Base-by-base conservation (phyloP, 2,329 filamentous ascomycete species). In the Dichotomopilus funicola region DNA sequence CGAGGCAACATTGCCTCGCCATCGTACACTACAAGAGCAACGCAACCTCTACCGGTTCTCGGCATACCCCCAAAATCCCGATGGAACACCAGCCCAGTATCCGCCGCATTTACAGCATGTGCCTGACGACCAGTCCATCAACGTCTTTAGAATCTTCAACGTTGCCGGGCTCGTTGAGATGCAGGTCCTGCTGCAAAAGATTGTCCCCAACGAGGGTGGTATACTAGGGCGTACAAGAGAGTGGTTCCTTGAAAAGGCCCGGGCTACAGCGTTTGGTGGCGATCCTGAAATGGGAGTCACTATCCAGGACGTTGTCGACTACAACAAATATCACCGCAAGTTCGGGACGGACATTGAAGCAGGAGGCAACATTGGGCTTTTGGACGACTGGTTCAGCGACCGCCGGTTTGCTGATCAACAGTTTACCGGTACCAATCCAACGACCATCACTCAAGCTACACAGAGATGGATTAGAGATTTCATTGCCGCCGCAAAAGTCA, bases 391-490 rank as follows among this genome's bases (percentile, higher is more conserved):
- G 73, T 76, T 65, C 60, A 67, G 67, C 12, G 74, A 77, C 55
- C 66, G 70, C 3, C 66, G 73, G 13, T 77, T 76, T 47, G 74
- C 73, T 2, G 70, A 76, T 43, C 74, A 76, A 63, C 69, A 69
- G 9, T 71, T 77, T 49, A 75, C 70, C 0, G 74, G 74, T 3
- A 68, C 68, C 38, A 76, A 76, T 60, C 74, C 74, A 0, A 71
- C 70, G 1, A 76, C 73, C 7, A 73, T 77, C 62, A 73, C 75
- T 57, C 77, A 55, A 19, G 69, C 71, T 1, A 65, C 67, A 4
- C 43, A 65, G 31, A 56, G 64, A 1, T 68, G 69, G 56, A 60
- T 74, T 53, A 46, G 64, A 12, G 67, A 69, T 46, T 75, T 74
- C 56, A 59, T 66, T 6, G 64, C 65, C 6, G 67, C 68, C 0